These are phyloP conservation scores for Fusarium paranaense DNA, from an alignment of 2,329 filamentous ascomycete genomes.

Conservation along the genomic window DNA sequence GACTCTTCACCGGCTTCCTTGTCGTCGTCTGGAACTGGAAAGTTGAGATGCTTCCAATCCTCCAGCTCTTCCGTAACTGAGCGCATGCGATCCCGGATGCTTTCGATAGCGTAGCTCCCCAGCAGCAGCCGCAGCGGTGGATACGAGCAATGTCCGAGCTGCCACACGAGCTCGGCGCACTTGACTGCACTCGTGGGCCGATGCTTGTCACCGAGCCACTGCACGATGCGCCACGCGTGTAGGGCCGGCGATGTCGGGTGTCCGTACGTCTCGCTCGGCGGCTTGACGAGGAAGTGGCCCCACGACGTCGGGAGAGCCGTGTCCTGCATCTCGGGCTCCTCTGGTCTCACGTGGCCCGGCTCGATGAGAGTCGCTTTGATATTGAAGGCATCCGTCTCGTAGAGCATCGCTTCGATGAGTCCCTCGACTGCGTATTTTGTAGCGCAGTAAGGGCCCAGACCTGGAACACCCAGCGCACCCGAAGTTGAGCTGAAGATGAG, in stretches of 20 bases:
- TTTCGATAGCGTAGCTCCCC: constrained; percentile 95
- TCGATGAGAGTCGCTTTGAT: constrained; percentile 95
- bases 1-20: constrained; percentile 37
- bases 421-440: constrained; percentile 98
- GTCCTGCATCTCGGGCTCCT: constrained; percentile 73
- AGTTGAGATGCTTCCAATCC: constrained; percentile 91
- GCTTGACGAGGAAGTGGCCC: constrained; percentile 92
- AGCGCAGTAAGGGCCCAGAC: constrained; percentile 92
- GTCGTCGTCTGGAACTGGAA: constrained; percentile 55
- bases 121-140: constrained; percentile 88
- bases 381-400: constrained; percentile 91
- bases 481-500: constrained; percentile 95
- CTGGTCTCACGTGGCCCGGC: constrained; percentile 86
- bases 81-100: constrained; percentile 87
- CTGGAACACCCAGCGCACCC: constrained; percentile 92
- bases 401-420: constrained; percentile 94
- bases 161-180: constrained; percentile 93
- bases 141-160: constrained; percentile 93
- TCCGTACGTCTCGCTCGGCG: constrained; percentile 83
- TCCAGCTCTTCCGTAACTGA: constrained; percentile 95
- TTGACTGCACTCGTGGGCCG: constrained; percentile 88
- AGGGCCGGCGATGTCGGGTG: constrained; percentile 83
- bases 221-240: constrained; percentile 90
- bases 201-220: constrained; percentile 93
- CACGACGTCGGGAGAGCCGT: constrained; percentile 77